Percentiles rank a stretch among this genome's conserved stretches.
phyloP scores from a whole-genome alignment of 1,284 basidiomycete species.

The Phellinidium pouzarii region DNA sequence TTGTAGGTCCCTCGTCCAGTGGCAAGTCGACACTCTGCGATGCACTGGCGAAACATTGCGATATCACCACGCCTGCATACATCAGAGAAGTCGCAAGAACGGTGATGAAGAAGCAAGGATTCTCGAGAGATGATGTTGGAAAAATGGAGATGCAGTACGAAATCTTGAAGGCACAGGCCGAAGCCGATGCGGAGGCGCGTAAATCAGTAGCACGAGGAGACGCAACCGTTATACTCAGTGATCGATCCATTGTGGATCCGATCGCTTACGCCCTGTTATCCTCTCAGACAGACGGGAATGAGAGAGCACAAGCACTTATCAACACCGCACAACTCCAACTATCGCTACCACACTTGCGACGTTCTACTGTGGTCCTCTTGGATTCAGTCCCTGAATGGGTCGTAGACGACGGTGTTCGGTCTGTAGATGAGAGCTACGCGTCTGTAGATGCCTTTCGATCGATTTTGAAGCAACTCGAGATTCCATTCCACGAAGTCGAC shows the following conservation, averaged over 20 bases:
- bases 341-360: constrained; percentile 37
- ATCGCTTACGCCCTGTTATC: constrained; percentile 52
- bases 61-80: constrained; percentile 32
- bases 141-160: constrained; percentile 52
- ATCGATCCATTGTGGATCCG: constrained; percentile 57
- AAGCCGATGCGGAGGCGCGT: constrained; percentile 33
- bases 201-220: constrained; percentile 20
- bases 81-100: constrained; percentile 54
- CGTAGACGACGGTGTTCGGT: constrained; percentile 55
- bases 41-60: constrained; percentile 38
- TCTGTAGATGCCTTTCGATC: constrained; percentile 35
- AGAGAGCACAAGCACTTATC: constrained; percentile 26
- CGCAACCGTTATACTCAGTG: constrained; percentile 41
- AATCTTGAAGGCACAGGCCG: constrained; percentile 49
- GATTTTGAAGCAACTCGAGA: constrained; percentile 37
- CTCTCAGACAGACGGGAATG: constrained; percentile 28
- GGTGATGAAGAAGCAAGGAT: constrained; percentile 46
- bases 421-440: constrained; percentile 37
- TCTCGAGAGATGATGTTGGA: constrained; percentile 42
- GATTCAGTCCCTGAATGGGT: constrained; percentile 50
- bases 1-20: constrained; percentile 57
- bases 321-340: constrained; percentile 33
- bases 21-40: constrained; percentile 61
- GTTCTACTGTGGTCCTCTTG: constrained; percentile 43
- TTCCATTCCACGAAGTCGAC: constrained; percentile 43